A percentile compares a stretch with the other conserved stretches of the same genome.
These are phyloP conservation scores for Sphagnum fallax DNA, from an alignment of 228 moss, liverwort and hornwort genomes.

Conservation along the genomic window DNA sequence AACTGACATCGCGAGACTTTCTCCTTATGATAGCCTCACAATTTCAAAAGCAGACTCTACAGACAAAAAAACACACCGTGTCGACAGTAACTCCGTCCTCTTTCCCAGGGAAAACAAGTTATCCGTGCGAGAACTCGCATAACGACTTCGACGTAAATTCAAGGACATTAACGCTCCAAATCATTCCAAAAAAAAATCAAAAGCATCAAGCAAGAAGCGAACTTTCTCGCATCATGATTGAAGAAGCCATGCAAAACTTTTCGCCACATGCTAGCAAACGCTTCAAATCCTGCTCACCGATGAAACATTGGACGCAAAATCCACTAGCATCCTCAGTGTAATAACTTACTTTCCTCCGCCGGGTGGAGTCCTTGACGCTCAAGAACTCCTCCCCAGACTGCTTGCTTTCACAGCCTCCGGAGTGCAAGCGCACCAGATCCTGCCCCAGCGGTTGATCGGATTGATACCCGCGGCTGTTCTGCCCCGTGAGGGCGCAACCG, in stretches of 20 bases:
- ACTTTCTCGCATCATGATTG: neutral
- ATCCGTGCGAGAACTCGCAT: too few species aligned
- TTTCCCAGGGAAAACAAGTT: too few species aligned
- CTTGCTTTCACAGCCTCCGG: conserved; percentile 19
- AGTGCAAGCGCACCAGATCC: conserved; percentile 23
- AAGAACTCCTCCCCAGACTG: conserved; percentile 39
- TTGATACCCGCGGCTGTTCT: conserved; percentile 7
- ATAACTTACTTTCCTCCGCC: conserved; percentile 35
- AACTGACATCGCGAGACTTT: too few species aligned
- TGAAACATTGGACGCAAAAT: neutral
- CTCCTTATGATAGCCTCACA: too few species aligned
- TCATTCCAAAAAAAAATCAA: too few species aligned
- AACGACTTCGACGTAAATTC: too few species aligned
- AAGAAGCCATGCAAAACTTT: neutral
- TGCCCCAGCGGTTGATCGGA: conserved; percentile 15
- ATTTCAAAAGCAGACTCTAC: too few species aligned
- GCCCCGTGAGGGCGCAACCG: conserved; percentile 21
- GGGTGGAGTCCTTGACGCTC: conserved; percentile 42
- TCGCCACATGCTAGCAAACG: neutral
- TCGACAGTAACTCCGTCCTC: too few species aligned
- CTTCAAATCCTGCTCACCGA: neutral
- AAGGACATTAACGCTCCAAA: too few species aligned
- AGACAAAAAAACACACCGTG: too few species aligned
- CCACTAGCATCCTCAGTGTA: neutral
- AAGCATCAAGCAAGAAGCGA: too few species aligned